Evolutionary conservation across 1,284 basidiomycete species (phyloP).

Genomic region (Malassezia yamatoensis): DNA sequence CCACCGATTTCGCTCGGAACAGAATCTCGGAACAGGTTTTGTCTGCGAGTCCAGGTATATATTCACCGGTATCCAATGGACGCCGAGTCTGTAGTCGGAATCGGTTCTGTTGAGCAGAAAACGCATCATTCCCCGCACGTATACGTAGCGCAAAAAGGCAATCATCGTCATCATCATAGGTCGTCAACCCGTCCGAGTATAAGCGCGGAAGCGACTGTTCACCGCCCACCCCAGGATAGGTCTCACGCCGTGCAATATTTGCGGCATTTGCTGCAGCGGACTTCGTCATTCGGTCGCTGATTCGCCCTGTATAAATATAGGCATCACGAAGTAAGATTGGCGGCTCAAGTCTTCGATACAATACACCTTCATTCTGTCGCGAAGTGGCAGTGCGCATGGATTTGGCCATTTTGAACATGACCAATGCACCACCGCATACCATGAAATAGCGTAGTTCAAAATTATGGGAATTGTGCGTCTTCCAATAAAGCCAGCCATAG

Average conservation of each 20-base stretch:
- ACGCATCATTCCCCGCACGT: constrained; percentile 23
- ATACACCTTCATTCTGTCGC: constrained; percentile 46
- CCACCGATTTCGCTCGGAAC: constrained; percentile 63
- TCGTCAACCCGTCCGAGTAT: constrained; percentile 38
- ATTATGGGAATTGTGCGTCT: constrained; percentile 42
- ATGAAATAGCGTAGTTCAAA: constrained; percentile 35
- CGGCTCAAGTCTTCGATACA: constrained; percentile 36
- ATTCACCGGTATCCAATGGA: background rate
- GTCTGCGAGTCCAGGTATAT: constrained; percentile 55
- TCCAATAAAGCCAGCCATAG: constrained; percentile 58
- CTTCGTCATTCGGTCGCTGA: constrained; percentile 1
- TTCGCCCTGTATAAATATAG: constrained; percentile 42
- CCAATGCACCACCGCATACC: constrained; percentile 36
- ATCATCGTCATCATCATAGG: constrained; percentile 42
- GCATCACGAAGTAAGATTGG: constrained; percentile 42
- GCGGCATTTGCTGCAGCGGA: constrained; percentile 7
- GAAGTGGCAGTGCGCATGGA: constrained; percentile 33
- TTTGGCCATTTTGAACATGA: constrained; percentile 35
- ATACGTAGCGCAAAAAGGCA: constrained; percentile 45
- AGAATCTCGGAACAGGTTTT: constrained; percentile 58
- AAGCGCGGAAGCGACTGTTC: constrained; percentile 28
- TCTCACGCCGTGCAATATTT: constrained; percentile 20
- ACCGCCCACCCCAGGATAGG: background rate
- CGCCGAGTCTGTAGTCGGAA: background rate
- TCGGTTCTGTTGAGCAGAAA: constrained; percentile 4